Conservation (phyloP, 306 rosid genomes). For the Trifolium repens region DNA sequence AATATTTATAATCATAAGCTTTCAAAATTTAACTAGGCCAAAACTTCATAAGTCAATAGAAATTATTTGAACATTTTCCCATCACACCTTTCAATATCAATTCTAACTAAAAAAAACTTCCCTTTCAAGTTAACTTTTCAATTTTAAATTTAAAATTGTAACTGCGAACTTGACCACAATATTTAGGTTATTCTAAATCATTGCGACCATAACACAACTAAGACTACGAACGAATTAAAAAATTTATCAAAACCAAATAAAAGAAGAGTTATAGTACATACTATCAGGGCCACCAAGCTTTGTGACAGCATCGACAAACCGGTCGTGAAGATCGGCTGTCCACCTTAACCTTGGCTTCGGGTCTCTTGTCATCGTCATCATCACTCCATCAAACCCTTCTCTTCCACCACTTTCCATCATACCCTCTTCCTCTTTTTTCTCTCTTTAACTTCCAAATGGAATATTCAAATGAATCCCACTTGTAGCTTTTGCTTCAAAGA, state of each 20-base stretch:
- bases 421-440: background rate
- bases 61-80: background rate
- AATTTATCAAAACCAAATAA: background rate
- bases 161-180: background rate
- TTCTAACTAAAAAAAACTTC: background rate
- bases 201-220: background rate
- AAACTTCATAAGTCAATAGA: slow-evolving; percentile 1
- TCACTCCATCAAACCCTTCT: slow-evolving; percentile 61
- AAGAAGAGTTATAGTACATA: slow-evolving; percentile 38
- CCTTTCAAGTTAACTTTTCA: background rate
- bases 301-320: slow-evolving; percentile 89
- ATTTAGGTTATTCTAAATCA: background rate
- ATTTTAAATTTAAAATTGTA: background rate
- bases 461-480: slow-evolving; percentile 34
- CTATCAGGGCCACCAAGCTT: slow-evolving; percentile 99
- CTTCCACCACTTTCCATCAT: slow-evolving; percentile 27
- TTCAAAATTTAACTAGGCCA: slow-evolving; percentile 7
- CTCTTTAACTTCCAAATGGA: background rate
- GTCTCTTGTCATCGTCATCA: slow-evolving; percentile 95
- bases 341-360: slow-evolving; percentile 92
- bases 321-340: slow-evolving; percentile 94
- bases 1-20: background rate
- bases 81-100: background rate
- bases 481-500: slow-evolving; percentile 14
- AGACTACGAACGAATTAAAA: background rate